Base-by-base conservation (phyloP, 495 filamentous ascomycete species). In the Lichina pygmaea region DNA sequence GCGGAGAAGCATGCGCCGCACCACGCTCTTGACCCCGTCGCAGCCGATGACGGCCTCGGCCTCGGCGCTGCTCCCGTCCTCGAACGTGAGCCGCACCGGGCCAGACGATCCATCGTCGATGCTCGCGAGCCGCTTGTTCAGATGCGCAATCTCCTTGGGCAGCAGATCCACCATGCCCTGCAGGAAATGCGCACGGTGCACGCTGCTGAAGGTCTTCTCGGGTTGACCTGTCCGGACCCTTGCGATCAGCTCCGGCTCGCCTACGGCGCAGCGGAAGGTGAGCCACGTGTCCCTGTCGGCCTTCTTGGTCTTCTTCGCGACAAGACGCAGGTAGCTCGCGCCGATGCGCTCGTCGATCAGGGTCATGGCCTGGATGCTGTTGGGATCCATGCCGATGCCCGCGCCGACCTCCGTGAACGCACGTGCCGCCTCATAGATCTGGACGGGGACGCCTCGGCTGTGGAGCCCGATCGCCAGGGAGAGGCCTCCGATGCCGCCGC, bases 401-500 rank as follows among this genome's bases (percentile, higher is more conserved):
- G 72, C 66, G 0, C 73, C 73, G 38, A 75, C 64, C 50, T 73
- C 73, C 9, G 59, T 57, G 54, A 73, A 69, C 1, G 49, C 55
- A 0, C 59, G 44, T 0, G 67, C 61, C 2, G 67, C 66, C 57
- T 77, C 73, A 51, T 74, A 76, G 37, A 77, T 57, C 5, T 59
- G 61, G 46, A 64, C 66, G 5, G 52, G 47, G 24, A 75, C 52
- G 2, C 53, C 50, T 50, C 69, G 70, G n/a, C 58, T 59, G 46
- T 66, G 61, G 6, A 77, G 62, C 13, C 63, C 72, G 1, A 68
- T 55, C 8, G 70, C 70, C 0, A 77, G 64, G 43, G 59, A 58
- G 36, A 75, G 58, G 16, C 73, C 73, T 1, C 68, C 66, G 41
- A 77, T 73, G 8, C 73, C 73, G 34, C 61, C 71, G 45, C 73